Conservation (phyloP, 306 rosid species). For the Calophaca sinica region DNA sequence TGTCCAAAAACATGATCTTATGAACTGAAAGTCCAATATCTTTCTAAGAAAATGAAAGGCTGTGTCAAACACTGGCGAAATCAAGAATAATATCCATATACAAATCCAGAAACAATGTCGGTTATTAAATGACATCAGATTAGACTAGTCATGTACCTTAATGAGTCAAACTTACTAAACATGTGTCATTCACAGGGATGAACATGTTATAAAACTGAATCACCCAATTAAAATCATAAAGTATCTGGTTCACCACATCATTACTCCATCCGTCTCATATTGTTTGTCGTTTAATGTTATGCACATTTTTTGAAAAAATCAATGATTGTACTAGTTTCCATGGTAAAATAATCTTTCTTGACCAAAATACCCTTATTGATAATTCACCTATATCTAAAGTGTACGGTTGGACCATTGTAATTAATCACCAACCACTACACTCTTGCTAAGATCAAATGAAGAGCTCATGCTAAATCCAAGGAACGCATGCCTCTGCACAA, state of each 20-base stretch:
- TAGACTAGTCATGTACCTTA: constrained; percentile 11
- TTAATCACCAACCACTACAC: no score
- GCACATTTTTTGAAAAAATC: no score
- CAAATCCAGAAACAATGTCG: background rate
- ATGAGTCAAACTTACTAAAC: constrained; percentile 14
- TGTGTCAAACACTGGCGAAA: constrained; percentile 18
- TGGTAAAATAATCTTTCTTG: no score
- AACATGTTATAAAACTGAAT: constrained; percentile 15
- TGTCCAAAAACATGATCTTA: constrained; percentile 12
- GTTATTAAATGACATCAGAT: constrained; percentile 32
- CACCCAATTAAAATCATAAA: constrained; percentile 13
- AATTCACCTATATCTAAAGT: no score
- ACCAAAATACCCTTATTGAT: no score
- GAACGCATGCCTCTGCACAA: no score
- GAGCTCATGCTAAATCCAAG: no score
- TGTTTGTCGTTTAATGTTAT: no score
- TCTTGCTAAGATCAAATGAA: no score
- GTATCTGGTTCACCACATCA: constrained; percentile 9
- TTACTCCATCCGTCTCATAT: no score
- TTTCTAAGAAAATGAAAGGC: constrained; percentile 29
- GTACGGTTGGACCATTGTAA: no score
- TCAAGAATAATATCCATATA: constrained; percentile 19
- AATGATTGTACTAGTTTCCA: no score
- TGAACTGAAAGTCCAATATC: constrained; percentile 24
- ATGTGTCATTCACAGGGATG: constrained; percentile 20